Percentiles rank a stretch among this genome's conserved stretches.
These are phyloP conservation scores for Luffa aegyptiaca DNA, from an alignment of 306 rosid genomes.

Conservation along the genomic window DNA sequence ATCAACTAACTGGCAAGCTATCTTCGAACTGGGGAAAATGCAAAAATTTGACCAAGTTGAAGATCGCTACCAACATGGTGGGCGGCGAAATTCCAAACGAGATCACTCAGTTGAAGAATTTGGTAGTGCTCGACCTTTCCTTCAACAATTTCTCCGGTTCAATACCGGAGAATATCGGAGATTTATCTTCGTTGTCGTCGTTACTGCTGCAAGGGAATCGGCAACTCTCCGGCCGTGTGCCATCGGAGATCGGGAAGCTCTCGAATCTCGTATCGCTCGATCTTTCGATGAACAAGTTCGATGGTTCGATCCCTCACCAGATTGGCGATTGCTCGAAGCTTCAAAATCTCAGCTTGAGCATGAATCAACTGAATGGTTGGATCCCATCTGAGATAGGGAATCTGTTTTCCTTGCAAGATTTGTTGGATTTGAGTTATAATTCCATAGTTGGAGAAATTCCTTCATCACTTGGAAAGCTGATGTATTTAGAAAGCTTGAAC, in stretches of 20 bases:
- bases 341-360: slow-evolving; percentile 22
- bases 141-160: slow-evolving; percentile 35
- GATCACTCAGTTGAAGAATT: slow-evolving; percentile 18
- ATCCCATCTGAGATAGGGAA: slow-evolving; percentile 38
- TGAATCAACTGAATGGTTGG: slow-evolving; percentile 27
- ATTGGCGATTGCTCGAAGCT: slow-evolving; percentile 31
- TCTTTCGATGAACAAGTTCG: slow-evolving; percentile 31
- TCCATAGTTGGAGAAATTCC: slow-evolving; percentile 36
- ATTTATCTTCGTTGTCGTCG: slow-evolving; percentile 11
- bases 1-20: slow-evolving; percentile 26
- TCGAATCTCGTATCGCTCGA: slow-evolving; percentile 28
- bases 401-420: slow-evolving; percentile 21
- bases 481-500: slow-evolving; percentile 28
- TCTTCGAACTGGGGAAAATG: slow-evolving; percentile 38
- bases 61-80: slow-evolving; percentile 25
- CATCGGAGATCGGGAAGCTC: slow-evolving; percentile 26
- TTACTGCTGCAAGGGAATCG: slow-evolving; percentile 23
- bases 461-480: slow-evolving; percentile 18
- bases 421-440: slow-evolving; percentile 43
- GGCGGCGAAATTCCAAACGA: slow-evolving; percentile 35
- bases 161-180: slow-evolving; percentile 32
- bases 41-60: slow-evolving; percentile 20
- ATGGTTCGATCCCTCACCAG: slow-evolving; percentile 28
- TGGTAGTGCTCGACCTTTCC: slow-evolving; percentile 27
- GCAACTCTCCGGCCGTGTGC: slow-evolving; percentile 25